Base-by-base conservation (phyloP, 2,329 filamentous ascomycete species). In the Aspergillus fumigatiaffinis region DNA sequence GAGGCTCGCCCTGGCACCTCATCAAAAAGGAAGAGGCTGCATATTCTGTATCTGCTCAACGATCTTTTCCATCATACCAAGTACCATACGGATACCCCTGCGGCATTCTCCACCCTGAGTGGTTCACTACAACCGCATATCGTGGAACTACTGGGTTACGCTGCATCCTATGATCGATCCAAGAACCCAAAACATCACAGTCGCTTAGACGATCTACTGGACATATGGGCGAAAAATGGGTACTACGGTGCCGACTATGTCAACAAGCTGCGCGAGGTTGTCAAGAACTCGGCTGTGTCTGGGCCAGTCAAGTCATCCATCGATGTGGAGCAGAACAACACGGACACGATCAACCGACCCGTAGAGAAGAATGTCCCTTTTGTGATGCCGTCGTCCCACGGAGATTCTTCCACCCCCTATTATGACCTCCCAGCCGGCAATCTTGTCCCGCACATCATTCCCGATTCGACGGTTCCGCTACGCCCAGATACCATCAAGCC, bases 351-450 rank as follows among this genome's bases (percentile, higher is more conserved):
- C 5, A 76, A 81, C 17, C 87, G 84, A 64, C 25, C 54, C 1
- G 14, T 61, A 20, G 60, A 66, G 50, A 71, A 71, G 63, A 80
- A 87, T 58, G 76, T 77, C 1, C 88, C 89, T 0, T 93, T 85
- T 67, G 73, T 88, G 28, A 82, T 96, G 72, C 92, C 92, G 21
- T 80, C 88, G 1, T 84, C 83, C 55, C 92, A 96, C 70, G 92
- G 92, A 44, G 90, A 95, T 68, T 76, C 82, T 1, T 82, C 84
- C 0, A 85, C 82, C 3, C 86, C 88, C 0, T 96, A 88, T 84
- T 89, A 92, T 74, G 91, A 96, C 62, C 78, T 95, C 0, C 91
- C 91, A 0, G 91, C 91, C 1, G 88, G 86, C 1, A 93, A 90
- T 63, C 87, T 92, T 79, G 82, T 96, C 50, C 89, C 89, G 4